Evolutionary conservation across 2,329 filamentous ascomycete genomes (phyloP).

Genomic region (Aspergillus hiratsukae): DNA sequence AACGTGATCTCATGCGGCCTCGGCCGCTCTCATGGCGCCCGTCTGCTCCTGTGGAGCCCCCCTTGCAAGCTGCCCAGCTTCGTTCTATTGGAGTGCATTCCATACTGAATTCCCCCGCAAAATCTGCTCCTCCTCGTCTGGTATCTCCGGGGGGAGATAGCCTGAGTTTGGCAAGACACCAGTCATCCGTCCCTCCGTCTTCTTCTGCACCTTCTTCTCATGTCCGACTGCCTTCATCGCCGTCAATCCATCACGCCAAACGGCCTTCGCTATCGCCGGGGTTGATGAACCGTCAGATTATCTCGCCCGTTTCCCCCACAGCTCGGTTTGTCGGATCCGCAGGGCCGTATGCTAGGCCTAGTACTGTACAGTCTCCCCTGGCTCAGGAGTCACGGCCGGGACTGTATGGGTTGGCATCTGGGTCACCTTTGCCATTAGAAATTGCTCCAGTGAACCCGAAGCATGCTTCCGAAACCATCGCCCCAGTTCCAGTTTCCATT

Average conservation of each 20-base stretch:
- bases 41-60: slow-evolving; percentile 33
- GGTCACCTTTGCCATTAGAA: slow-evolving; percentile 24
- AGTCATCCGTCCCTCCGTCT: slow-evolving; percentile 8
- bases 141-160: slow-evolving; percentile 13
- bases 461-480: slow-evolving; percentile 14
- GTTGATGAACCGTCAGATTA: slow-evolving; percentile 25
- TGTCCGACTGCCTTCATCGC: slow-evolving; percentile 25
- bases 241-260: slow-evolving; percentile 18
- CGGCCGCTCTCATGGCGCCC: slow-evolving; percentile 35
- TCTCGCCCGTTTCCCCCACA: slow-evolving; percentile 36
- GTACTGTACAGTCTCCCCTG: slow-evolving; percentile 33
- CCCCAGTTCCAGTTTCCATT: slow-evolving; percentile 18
- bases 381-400: slow-evolving; percentile 29
- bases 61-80: slow-evolving; percentile 25
- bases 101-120: slow-evolving; percentile 37
- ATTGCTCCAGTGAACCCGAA: slow-evolving; percentile 18
- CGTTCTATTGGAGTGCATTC: slow-evolving; percentile 39
- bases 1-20: slow-evolving; percentile 23
- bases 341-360: slow-evolving; percentile 25
- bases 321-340: slow-evolving; percentile 27
- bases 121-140: slow-evolving; percentile 15
- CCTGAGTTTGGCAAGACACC: slow-evolving; percentile 21
- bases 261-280: slow-evolving; percentile 32
- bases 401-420: slow-evolving; percentile 21
- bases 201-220: slow-evolving; percentile 18